Percentiles rank a stretch among this genome's conserved stretches.
Conservation (phyloP, 768 basidiomycete genomes). For the Tremella yokohamensis region DNA sequence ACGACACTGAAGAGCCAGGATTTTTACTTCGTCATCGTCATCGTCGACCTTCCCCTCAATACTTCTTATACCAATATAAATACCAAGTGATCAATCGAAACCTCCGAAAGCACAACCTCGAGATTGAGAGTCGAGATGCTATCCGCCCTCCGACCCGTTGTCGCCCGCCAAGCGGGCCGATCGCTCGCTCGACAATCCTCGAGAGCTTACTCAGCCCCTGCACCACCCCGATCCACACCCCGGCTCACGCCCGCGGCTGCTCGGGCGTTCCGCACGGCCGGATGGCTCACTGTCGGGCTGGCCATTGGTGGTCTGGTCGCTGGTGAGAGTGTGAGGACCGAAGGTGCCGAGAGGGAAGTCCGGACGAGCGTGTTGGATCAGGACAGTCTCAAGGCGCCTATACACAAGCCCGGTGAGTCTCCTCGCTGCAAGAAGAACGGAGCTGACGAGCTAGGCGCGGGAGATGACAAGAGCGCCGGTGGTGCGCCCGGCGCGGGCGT, state of each 20-base stretch:
- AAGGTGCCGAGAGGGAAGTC: constrained; percentile 4
- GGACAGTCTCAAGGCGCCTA: constrained; percentile 21
- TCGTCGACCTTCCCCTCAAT: too few species aligned
- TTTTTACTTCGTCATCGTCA: too few species aligned
- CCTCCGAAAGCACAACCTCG: too few species aligned
- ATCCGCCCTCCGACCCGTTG: constrained; percentile 1
- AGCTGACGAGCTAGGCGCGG: neutral
- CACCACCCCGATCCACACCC: neutral
- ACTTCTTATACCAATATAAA: too few species aligned
- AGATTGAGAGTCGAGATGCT: constrained; percentile 3
- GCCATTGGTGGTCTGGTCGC: constrained; percentile 4
- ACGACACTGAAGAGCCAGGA: too few species aligned
- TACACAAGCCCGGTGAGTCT: constrained; percentile 19
- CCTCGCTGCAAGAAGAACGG: neutral
- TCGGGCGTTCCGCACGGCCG: neutral
- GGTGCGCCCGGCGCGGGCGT: constrained; percentile 9
- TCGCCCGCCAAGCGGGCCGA: constrained; percentile 3
- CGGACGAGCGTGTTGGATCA: constrained; percentile 28
- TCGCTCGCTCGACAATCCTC: neutral
- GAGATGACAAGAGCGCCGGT: neutral
- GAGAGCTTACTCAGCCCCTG: too few species aligned
- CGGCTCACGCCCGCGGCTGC: neutral
- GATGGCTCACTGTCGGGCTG: constrained; percentile 2
- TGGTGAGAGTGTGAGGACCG: constrained; percentile 2
- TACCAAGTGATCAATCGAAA: too few species aligned